Evolutionary conservation across 768 basidiomycete species (phyloP), one percentile per base, ranked within the genome.

Genomic region (Psilocybe sp.): DNA sequence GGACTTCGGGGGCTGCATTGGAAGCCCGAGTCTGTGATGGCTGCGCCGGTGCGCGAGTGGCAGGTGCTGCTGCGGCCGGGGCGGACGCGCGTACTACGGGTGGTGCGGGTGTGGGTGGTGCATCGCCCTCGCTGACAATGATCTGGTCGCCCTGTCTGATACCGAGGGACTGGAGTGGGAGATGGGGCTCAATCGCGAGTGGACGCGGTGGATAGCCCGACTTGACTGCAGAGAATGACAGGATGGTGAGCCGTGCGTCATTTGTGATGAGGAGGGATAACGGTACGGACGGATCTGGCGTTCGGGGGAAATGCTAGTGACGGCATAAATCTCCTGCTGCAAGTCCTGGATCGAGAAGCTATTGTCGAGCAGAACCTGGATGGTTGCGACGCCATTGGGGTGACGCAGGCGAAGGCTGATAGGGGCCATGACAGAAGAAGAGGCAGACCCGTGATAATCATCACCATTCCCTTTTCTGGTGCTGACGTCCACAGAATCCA

Each of bases 161-260:
- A 12, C 89, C 90, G 23, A 98, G 78, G 33, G 87, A 85, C 0
- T 85, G 77, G 33, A 96, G 54, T 0, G 90, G 83, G 18, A 91
- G 77, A 52, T 87, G 84, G 3, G 89, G 86, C 31, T 89, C 71
- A 34, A 89, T 68, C 4, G 84, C 83, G 37, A 97, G 75, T 1
- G 81, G 58, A 38, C 76, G 80, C 0, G 92, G 94, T 3, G 94
- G 94, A 65, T 96, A 98, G 35, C 94, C 92, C 13, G 79, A 73
- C 69, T 84, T 90, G 50, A 92, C 89, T 91, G 43, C 19, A 45
- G 40, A 19, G 19, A 40, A 14, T 36, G 34, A 44, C 37, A 35
- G n/a, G 18, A 35, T 49, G 18, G 14, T 20, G 16, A 46, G 41
- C n/a, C 47, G 31, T 34, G 42, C 38, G 34, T 49, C 37, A 19